These are phyloP conservation scores for Onygena corvina DNA, from an alignment of 2,329 filamentous ascomycete species.

Conservation along the genomic window DNA sequence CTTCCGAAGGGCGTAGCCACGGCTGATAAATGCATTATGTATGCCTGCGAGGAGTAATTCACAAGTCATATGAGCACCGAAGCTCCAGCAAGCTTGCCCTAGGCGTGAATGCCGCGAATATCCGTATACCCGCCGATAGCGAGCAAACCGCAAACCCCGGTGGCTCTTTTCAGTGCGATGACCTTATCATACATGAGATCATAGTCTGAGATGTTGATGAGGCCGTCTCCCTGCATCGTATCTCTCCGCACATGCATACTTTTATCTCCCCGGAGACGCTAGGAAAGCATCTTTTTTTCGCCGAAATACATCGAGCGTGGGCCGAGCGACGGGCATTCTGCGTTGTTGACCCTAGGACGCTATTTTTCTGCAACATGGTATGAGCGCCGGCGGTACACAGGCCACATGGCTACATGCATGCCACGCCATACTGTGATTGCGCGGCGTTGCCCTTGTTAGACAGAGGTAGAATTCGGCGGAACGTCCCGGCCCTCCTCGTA, in stretches of 20 bases:
- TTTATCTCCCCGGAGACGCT: neutral
- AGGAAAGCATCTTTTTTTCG: slow-evolving; percentile 4
- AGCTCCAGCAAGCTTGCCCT: neutral
- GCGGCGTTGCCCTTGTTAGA: neutral
- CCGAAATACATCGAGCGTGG: neutral
- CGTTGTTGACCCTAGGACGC: too few species aligned
- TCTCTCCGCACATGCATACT: neutral
- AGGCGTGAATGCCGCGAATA: neutral
- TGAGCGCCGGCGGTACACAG: too few species aligned
- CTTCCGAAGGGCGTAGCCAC: neutral
- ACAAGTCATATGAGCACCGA: neutral
- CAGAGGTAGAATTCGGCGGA: neutral
- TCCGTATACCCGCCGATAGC: slow-evolving; percentile 3
- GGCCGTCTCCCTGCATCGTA: neutral
- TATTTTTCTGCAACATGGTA: neutral
- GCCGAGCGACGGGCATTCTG: too few species aligned
- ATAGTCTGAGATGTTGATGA: neutral
- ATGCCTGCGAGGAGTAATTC: neutral
- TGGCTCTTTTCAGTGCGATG: neutral
- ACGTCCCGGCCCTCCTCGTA: neutral
- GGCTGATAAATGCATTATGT: neutral
- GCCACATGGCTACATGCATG: neutral
- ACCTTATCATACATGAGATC: neutral
- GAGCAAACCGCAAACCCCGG: neutral
- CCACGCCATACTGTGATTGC: neutral